Evolutionary conservation across 1,284 basidiomycete genomes (phyloP).

Genomic region (Ceratobasidium sp.): DNA sequence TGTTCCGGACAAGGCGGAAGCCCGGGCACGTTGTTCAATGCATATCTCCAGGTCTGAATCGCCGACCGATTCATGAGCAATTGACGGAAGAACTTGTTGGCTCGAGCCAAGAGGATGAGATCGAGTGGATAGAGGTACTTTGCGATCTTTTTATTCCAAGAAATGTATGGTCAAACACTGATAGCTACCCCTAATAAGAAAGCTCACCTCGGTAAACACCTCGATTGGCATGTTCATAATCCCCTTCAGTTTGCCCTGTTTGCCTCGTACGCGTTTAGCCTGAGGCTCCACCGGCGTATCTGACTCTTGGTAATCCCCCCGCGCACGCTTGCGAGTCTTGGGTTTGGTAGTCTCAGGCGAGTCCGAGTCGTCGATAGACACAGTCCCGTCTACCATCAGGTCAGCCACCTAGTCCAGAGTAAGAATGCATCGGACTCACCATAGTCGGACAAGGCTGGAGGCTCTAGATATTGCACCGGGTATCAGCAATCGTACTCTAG

Average conservation of each 20-base stretch:
- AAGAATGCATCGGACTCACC: too few species aligned
- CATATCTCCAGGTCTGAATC: slow-evolving; percentile 16
- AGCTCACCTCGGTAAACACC: slow-evolving; percentile 12
- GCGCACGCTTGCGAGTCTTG: too few species aligned
- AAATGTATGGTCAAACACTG: neutral
- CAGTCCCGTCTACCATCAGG: too few species aligned
- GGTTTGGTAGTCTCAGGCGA: too few species aligned
- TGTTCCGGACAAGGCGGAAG: slow-evolving; percentile 31
- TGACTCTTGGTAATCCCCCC: too few species aligned
- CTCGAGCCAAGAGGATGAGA: slow-evolving; percentile 23
- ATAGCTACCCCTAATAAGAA: neutral
- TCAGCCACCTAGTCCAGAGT: too few species aligned
- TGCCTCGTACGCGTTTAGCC: neutral
- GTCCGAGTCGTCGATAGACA: too few species aligned
- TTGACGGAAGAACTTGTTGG: slow-evolving; percentile 24
- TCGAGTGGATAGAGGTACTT: slow-evolving; percentile 25
- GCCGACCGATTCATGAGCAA: slow-evolving; percentile 29
- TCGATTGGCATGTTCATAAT: slow-evolving; percentile 25
- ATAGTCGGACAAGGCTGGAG: too few species aligned
- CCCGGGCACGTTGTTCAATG: neutral
- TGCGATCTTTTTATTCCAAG: slow-evolving; percentile 4
- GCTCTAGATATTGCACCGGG: too few species aligned
- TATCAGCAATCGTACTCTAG: too few species aligned
- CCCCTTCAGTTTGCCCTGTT: slow-evolving; percentile 35
- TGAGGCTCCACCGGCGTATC: too few species aligned